Percentiles rank a stretch among this genome's conserved stretches.
phyloP scores from a whole-genome alignment of 306 rosid species.

The Castanopsis chinensis region DNA sequence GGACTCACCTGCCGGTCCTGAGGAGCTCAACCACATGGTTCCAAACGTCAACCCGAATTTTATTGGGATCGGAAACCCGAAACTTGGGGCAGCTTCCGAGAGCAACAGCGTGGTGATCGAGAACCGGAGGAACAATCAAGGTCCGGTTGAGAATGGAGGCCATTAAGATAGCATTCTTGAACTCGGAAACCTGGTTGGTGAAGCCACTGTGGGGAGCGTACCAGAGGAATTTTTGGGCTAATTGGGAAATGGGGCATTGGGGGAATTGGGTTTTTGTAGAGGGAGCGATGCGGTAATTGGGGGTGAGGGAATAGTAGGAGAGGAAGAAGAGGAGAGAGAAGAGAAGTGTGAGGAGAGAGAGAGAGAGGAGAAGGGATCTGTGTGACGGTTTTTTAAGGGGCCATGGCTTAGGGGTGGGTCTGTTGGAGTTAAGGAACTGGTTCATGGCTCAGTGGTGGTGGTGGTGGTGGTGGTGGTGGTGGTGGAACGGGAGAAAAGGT shows the following conservation, averaged over 20 bases:
- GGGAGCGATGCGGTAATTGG: slow-evolving; percentile 11
- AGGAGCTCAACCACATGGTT: slow-evolving; percentile 63
- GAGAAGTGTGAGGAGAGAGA: slow-evolving; percentile 29
- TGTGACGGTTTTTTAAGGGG: slow-evolving; percentile 32
- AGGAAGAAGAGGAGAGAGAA: slow-evolving; percentile 32
- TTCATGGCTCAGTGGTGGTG: slow-evolving; percentile 17
- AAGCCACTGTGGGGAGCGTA: slow-evolving; percentile 92
- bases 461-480: too few species aligned
- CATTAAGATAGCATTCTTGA: slow-evolving; percentile 62
- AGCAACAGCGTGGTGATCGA: slow-evolving; percentile 86
- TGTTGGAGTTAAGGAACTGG: slow-evolving; percentile 15
- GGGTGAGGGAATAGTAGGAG: slow-evolving; percentile 35
- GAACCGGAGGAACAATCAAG: slow-evolving; percentile 69
- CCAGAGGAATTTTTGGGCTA: slow-evolving; percentile 50
- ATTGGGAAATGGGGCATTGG: slow-evolving; percentile 45
- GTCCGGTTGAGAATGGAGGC: slow-evolving; percentile 81
- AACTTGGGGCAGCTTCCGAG: slow-evolving; percentile 92
- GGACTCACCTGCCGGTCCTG: slow-evolving; percentile 47
- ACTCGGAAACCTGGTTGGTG: slow-evolving; percentile 81
- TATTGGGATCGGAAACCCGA: slow-evolving; percentile 46
- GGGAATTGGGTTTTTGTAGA: not conserved
- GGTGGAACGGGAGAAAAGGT: too few species aligned
- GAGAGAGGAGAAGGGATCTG: slow-evolving; percentile 35
- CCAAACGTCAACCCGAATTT: slow-evolving; percentile 73
- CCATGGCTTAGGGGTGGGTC: slow-evolving; percentile 38